Evolutionary conservation across 345 rosid genomes (phyloP), one percentile per base, ranked within the genome.

Genomic region (Xanthoceras sorbifolium): DNA sequence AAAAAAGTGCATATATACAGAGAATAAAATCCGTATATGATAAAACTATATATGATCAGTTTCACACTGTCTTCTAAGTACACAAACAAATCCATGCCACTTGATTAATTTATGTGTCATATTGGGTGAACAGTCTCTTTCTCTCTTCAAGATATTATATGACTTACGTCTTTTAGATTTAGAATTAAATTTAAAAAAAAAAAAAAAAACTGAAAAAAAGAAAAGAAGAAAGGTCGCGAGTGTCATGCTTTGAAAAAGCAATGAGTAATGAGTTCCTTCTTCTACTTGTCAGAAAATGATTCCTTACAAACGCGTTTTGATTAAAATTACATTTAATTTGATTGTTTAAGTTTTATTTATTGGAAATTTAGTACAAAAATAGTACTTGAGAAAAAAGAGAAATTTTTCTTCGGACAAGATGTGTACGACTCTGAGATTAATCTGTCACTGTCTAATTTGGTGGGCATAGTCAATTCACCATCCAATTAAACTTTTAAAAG

Each of bases 361-460:
- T 18, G 9, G 25, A 54, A 54, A 54, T 36, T 0, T 14, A 68
- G 36, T 28, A 14, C 55, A 15, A 70, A 0, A 18, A 25, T n/a
- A 29, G 40, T 71, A 26, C 17, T 25, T 23, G 5, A 60, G 9
- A 26, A 23, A 31, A 52, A 61, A 29, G 0, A 1, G 12, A 0
- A 6, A 10, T 50, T 40, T 60, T 60, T 72, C 1, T 31, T 20
- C 25, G 2, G 17, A 31, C 74, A 52, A 31, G 63, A 17, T 31
- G 42, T 31, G 44, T 42, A 42, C 52, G 60, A 63, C 29, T 64
- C 22, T 20, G 38, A 46, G 28, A 29, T 62, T 44, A 34, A 50
- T 2, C 32, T 72, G 72, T 65, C 71, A 22, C 34, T n/a, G 71
- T 40, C 66, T 38, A 71, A 57, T 62, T 63, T 71, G 71, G 31